Evolutionary conservation across 1,284 basidiomycete genomes (phyloP).

Genomic region (Cutaneotrichosporon sp.): DNA sequence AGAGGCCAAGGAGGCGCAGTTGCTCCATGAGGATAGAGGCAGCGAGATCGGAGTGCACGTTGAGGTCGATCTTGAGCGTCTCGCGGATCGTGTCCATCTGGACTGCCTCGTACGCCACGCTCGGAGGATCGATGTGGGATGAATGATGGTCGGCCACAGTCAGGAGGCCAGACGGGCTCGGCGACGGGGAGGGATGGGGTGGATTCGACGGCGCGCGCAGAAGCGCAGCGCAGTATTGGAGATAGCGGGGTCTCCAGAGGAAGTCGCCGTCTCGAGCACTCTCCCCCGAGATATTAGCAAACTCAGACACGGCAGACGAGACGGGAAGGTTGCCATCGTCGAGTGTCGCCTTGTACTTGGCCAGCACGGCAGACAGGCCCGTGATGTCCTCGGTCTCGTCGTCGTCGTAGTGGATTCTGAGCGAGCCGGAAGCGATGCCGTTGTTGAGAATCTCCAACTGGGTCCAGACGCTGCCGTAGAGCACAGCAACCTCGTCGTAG

Average conservation of each 20-base stretch:
- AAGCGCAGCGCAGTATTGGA: slow-evolving; percentile 57
- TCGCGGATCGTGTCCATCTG: slow-evolving; percentile 63
- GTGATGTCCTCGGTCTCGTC: slow-evolving; percentile 58
- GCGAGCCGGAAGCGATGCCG: slow-evolving; percentile 65
- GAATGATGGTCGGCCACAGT: slow-evolving; percentile 5
- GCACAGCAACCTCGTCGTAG: slow-evolving; percentile 69
- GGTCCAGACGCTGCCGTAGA: slow-evolving; percentile 62
- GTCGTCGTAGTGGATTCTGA: slow-evolving; percentile 51
- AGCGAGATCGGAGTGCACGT: slow-evolving; percentile 60
- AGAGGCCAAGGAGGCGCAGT: slow-evolving; percentile 64
- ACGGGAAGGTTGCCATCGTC: slow-evolving; percentile 15
- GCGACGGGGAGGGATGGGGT: background rate
- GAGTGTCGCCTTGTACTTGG: slow-evolving; percentile 61
- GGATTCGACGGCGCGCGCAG: slow-evolving; percentile 32
- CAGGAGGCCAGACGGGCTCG: slow-evolving; percentile 15
- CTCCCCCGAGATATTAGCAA: slow-evolving; percentile 20
- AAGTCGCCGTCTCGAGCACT: slow-evolving; percentile 49
- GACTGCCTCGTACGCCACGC: slow-evolving; percentile 63
- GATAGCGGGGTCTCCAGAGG: slow-evolving; percentile 67
- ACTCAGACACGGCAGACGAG: slow-evolving; percentile 35
- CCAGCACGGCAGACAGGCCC: slow-evolving; percentile 62
- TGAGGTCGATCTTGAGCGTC: slow-evolving; percentile 64
- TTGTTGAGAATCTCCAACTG: slow-evolving; percentile 67
- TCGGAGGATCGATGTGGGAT: slow-evolving; percentile 27
- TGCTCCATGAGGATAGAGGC: slow-evolving; percentile 63